These are phyloP conservation scores for Xylaria curta DNA, from an alignment of 495 filamentous ascomycete genomes.

Conservation along the genomic window DNA sequence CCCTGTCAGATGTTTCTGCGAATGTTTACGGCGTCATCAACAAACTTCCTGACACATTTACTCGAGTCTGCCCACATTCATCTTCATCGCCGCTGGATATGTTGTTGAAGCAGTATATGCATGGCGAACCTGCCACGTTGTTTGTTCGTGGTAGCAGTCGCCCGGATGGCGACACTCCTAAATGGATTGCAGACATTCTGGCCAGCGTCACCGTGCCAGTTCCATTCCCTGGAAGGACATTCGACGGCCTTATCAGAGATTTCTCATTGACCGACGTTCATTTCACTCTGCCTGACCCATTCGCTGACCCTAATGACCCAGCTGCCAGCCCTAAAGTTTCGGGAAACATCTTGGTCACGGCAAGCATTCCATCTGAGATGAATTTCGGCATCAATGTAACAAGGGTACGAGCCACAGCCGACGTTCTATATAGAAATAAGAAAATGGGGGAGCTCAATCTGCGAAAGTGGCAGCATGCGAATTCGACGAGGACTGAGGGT, in stretches of 20 bases:
- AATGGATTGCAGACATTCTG: constrained; percentile 81
- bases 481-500: constrained; percentile 71
- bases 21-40: constrained; percentile 71
- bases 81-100: constrained; percentile 82
- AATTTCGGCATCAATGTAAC: constrained; percentile 80
- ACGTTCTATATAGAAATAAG: constrained; percentile 75
- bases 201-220: constrained; percentile 83
- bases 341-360: constrained; percentile 76
- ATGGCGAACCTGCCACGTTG: constrained; percentile 75
- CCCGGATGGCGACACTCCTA: constrained; percentile 69
- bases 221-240: constrained; percentile 77
- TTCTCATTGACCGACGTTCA: constrained; percentile 85
- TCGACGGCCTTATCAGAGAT: constrained; percentile 82
- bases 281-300: constrained; percentile 79
- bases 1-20: constrained; percentile 68
- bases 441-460: constrained; percentile 81
- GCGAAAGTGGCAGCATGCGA: constrained; percentile 81
- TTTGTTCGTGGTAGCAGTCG: constrained; percentile 78
- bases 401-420: constrained; percentile 73
- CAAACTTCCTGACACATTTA: constrained; percentile 73
- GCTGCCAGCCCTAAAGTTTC: constrained; percentile 78
- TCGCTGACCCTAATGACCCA: constrained; percentile 76
- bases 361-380: constrained; percentile 81
- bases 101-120: constrained; percentile 81
- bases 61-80: constrained; percentile 71